These are phyloP conservation scores for Backusella sp. DNA, from an alignment of 192 early-diverging fungal genomes.

Conservation along the genomic window DNA sequence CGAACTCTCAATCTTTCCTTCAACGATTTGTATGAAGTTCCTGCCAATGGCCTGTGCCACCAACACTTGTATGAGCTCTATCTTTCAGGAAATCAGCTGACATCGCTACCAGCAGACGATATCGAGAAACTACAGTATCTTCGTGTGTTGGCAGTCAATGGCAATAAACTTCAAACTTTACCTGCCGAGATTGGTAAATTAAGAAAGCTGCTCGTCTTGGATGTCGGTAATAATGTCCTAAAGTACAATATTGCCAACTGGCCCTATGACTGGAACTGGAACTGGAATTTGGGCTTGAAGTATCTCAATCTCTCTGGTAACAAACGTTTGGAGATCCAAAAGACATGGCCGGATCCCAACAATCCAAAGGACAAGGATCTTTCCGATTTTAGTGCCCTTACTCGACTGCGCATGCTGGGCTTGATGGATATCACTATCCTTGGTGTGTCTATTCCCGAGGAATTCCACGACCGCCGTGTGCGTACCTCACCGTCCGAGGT, in stretches of 20 bases:
- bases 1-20: conserved; percentile 78
- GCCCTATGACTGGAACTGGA: conserved; percentile 98
- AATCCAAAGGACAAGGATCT: conserved; percentile 48
- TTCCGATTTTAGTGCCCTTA: conserved; percentile 78
- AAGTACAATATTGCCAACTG: conserved; percentile 95
- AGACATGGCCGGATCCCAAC: conserved; percentile 48
- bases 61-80: conserved; percentile 77
- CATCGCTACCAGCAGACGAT: conserved; percentile 81
- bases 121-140: conserved; percentile 71
- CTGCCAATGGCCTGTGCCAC: conserved; percentile 68
- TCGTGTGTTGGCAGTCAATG: conserved; percentile 81
- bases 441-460: conserved; percentile 75
- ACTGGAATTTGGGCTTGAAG: conserved; percentile 86
- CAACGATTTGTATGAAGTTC: conserved; percentile 83
- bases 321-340: conserved; percentile 85
- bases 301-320: conserved; percentile 92
- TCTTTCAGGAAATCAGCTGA: conserved; percentile 81
- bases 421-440: conserved; percentile 90
- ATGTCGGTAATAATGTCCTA: conserved; percentile 84
- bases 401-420: conserved; percentile 76
- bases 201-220: conserved; percentile 70
- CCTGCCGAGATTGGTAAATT: conserved; percentile 93
- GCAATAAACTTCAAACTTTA: conserved; percentile 85
- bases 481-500: conserved; percentile 81
- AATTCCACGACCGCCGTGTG: conserved; percentile 76